Evolutionary conservation across 768 basidiomycete species (phyloP), one percentile per base, ranked within the genome.

Genomic region (Cyathus striatus): DNA sequence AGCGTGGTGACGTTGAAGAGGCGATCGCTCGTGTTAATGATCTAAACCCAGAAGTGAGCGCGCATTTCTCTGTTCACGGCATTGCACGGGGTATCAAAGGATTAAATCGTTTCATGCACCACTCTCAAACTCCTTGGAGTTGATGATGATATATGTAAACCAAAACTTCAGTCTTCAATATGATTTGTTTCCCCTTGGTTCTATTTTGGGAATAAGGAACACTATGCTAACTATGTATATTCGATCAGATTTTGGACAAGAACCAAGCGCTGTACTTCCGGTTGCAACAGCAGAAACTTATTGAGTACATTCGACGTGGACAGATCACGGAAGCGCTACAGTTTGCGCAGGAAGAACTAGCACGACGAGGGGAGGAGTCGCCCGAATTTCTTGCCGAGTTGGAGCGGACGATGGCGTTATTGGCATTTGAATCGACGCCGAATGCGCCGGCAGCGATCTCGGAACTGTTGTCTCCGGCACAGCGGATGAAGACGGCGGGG

Each of bases 41-140:
- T 62, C 64, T 98, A 52, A 91, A 98, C 61, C 90, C 92, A 22
- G 94, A 97, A 84, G 96, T 98, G 66, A 70, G 90, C 64, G 33
- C 43, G n/a, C n/a, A n/a, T n/a, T n/a, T n/a, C n/a, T n/a, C n/a
- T n/a, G 43, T 35, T 48, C 30, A 23, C 30, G 27, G 35, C 23
- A 30, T 24, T 0, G 38, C 10, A 32, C 30, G 41, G 32, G 52
- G 50, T 27, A 57, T 58, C 62, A 69, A 63, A 89, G 70, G 92
- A 95, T 95, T 93, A 85, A 70, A 90, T 54, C 57, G 62, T 79
- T 85, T 87, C 90, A 96, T 96, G 94, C 93, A 96, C 94, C 93
- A 95, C 91, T 84, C 93, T 79, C 74, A 96, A 70, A 82, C 74
- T 67, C 57, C 57, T 62, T 43, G 61, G 69, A 79, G 86, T 79